Evolutionary conservation across 192 early-diverging fungal genomes (phyloP), one percentile per base, ranked within the genome.

Genomic region (Coemansia sp.): DNA sequence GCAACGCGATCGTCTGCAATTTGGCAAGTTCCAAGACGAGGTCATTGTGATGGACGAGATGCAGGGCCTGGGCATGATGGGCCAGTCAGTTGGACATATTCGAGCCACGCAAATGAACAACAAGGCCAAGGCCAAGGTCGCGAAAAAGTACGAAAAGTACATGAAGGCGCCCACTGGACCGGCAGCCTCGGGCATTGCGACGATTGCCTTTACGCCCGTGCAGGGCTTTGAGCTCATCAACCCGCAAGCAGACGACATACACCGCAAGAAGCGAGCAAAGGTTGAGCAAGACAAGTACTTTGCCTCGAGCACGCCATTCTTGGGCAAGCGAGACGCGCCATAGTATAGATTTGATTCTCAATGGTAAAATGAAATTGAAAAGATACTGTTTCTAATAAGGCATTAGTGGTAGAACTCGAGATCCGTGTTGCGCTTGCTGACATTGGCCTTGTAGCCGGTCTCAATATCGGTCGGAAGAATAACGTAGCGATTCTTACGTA

Each of bases 401-500:
- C 15, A 0, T 66, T 91, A 98, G 49, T 92, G 88, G 84, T 99
- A 99, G 85, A 99, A 98, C 72, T 95, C 94, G 75, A 97, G 92
- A 76, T 97, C 94, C 13, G 87, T 92, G 80, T 98, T 95, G 38
- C 86, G 86, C 85, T 98, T 98, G 90, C 96, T 98, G 59, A 97
- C 94, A 65, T 95, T 96, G 56, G 91, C 86, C 75, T 91, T 91
- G 86, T 99, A 97, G 27, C 93, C 97, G 78, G 95, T 97, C 79
- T 99, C 97, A 63, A 99, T 82, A 76, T 99, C 97, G 74, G 95
- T 95, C 67, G 90, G 85, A 35, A 98, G 75, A 68, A 98, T 92
- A 18, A 98, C 94, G 76, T 98, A 99, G 61, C 95, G 91, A 81
- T 98, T 98, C 83, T 99, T 96, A 52, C 98, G 89, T 58, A 99